These are phyloP conservation scores for Salvia splendens DNA, from an alignment of 257 asterid genomes.

Conservation along the genomic window DNA sequence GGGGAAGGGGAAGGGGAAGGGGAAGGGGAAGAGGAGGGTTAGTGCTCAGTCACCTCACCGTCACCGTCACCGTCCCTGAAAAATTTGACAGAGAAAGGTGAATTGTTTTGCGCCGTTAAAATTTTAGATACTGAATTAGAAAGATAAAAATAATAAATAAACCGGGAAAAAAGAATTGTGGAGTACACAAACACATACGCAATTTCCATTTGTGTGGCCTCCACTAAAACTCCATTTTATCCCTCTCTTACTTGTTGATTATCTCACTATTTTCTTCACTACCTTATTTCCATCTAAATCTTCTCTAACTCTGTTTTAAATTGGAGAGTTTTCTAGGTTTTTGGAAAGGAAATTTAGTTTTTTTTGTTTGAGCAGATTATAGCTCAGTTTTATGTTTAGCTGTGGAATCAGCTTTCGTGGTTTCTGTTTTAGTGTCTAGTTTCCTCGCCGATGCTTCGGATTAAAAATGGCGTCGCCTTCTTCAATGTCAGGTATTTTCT, in stretches of 20 bases:
- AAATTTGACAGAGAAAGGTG: too few relatives aligned
- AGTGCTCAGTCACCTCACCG: too few relatives aligned
- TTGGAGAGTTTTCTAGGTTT: constrained; percentile 19
- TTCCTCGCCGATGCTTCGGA: constrained; percentile 63
- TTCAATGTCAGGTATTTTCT: constrained; percentile 67
- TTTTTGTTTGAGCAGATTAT: not conserved
- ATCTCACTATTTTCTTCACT: constrained; percentile 34
- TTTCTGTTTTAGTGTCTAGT: constrained; percentile 40
- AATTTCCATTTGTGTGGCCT: constrained; percentile 48
- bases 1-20: too few relatives aligned
- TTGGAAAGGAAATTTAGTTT: constrained; percentile 8
- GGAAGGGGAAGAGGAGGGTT: too few relatives aligned
- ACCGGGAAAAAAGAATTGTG: not conserved
- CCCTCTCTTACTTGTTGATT: constrained; percentile 35
- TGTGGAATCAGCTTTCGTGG: constrained; percentile 28
- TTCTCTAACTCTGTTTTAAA: constrained; percentile 33
- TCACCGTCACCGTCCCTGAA: too few relatives aligned
- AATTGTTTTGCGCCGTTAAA: not conserved
- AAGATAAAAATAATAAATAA: not conserved
- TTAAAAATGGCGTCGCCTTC: constrained; percentile 70
- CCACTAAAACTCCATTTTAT: constrained; percentile 54
- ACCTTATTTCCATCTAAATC: constrained; percentile 46
- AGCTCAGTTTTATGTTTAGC: constrained; percentile 31
- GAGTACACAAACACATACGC: constrained; percentile 32
- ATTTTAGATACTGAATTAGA: not conserved